phyloP scores from a whole-genome alignment of 108 stramenopile species.

The Schizochytrium sp. region DNA sequence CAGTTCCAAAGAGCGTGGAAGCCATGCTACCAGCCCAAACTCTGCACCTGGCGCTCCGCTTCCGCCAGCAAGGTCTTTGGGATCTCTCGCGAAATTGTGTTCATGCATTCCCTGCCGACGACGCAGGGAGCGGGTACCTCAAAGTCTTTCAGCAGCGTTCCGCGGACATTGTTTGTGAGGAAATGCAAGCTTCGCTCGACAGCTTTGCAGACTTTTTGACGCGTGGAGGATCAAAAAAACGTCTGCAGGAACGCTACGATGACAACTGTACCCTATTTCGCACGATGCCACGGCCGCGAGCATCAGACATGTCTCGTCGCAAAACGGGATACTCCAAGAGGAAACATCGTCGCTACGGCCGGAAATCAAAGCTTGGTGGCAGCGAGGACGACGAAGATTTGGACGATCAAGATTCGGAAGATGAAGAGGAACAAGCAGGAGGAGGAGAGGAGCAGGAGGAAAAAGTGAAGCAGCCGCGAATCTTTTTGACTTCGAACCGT shows the following conservation, averaged over 20 bases:
- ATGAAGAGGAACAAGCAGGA: background rate
- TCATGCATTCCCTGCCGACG: background rate
- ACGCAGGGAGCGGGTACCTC: background rate
- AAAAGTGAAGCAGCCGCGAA: background rate
- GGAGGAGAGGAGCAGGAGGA: background rate
- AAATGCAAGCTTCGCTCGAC: background rate
- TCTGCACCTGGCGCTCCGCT: too few species aligned
- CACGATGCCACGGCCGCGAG: background rate
- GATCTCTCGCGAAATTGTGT: background rate
- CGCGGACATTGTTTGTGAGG: background rate
- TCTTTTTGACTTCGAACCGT: background rate
- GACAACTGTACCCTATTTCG: background rate
- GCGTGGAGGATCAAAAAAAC: background rate
- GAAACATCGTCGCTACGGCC: background rate
- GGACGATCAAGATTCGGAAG: background rate
- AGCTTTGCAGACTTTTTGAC: background rate
- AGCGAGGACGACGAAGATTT: background rate
- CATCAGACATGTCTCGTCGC: too few species aligned
- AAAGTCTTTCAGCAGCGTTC: background rate
- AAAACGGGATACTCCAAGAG: too few species aligned
- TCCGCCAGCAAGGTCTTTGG: background rate
- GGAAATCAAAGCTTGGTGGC: background rate
- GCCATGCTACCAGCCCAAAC: too few species aligned
- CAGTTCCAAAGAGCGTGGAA: too few species aligned
- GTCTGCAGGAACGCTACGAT: background rate